Base-by-base conservation (phyloP, 192 early-diverging fungal genomes). In the Coemansia sp. region DNA sequence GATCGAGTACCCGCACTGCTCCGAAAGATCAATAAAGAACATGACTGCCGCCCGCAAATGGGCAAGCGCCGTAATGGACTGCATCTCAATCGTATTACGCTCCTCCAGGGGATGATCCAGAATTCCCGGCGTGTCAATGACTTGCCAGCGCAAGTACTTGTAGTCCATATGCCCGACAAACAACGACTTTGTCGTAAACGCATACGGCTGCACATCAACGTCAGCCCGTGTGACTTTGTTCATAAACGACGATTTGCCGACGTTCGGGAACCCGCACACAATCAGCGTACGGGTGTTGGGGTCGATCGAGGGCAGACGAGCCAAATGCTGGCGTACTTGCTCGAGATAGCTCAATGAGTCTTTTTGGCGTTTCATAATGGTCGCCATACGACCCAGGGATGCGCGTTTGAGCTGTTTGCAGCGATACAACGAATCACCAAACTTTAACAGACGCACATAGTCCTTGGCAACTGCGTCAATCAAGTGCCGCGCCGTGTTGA, bases 161-260 rank as follows among this genome's bases (percentile, higher is more conserved):
- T 98, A 98, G 83, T 99, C 96, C 98, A 99, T 98, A 72, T 99
- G 98, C 35, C 98, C 98, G 27, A 99, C 98, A 83, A 99, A 99
- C 70, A 99, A 85, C 19, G 92, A 94, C 85, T 99, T 99, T 63
- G 98, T 99, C 22, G 98, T 99, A 84, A 99, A 99, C 32, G 98
- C 98, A 81, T 99, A 99, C 16, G 96, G 96, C 78, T 99, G 98
- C 12, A 99, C 98, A 74, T 99, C 98, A 22, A 99, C 98, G 71
- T 99, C 94, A 12, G 98, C 96, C 51, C 95, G 86, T 11, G 98
- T 99, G 10, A 99, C 87, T 84, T 99, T 98, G 90, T 98, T 98
- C 87, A 95, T 96, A 74, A 97, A 96, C 64, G 88, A 90, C 43
- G 91, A 97, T 78, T 97, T 99, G 70, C 98, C 98, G 24, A 99